Percentiles rank a stretch among this genome's conserved stretches.
Evolutionary conservation across 2,329 filamentous ascomycete genomes (phyloP).

Genomic region (Aspergillus pseudotamarii): DNA sequence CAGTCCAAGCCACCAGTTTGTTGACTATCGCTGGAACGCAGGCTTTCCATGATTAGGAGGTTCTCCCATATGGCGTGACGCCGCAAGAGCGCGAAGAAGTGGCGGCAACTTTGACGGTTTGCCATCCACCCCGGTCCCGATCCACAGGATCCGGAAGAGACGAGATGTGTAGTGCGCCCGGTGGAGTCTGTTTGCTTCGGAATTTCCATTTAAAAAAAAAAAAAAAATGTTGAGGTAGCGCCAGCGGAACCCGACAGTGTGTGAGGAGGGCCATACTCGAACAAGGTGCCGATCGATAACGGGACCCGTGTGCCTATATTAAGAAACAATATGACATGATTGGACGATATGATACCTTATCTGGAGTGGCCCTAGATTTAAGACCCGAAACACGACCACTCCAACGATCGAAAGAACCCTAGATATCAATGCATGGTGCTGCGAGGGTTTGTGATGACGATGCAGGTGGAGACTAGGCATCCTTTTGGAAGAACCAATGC

Average conservation of each 20-base stretch:
- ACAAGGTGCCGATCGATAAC: not conserved
- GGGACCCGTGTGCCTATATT: slow-evolving; percentile 5
- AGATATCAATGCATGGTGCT: not conserved
- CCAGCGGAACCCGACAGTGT: not conserved
- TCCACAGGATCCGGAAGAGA: not conserved
- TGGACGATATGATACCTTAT: not conserved
- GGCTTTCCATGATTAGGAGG: not conserved
- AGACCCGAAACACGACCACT: not conserved
- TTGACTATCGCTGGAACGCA: no score
- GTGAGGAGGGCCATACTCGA: not conserved
- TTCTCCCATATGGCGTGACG: not conserved
- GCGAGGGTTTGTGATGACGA: not conserved
- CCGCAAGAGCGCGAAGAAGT: not conserved
- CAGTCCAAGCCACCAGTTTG: not conserved
- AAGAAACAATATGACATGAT: slow-evolving; percentile 11
- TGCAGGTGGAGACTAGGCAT: not conserved
- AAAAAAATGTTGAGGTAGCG: not conserved
- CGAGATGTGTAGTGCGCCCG: not conserved
- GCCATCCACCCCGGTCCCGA: not conserved
- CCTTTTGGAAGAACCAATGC: not conserved
- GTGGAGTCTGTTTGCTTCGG: not conserved
- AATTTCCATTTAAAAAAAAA: not conserved
- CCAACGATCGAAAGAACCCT: not conserved
- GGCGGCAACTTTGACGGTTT: not conserved
- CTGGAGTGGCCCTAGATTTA: not conserved